Base-by-base conservation (phyloP, 257 asterid genomes). In the Leptodermis oblonga region DNA sequence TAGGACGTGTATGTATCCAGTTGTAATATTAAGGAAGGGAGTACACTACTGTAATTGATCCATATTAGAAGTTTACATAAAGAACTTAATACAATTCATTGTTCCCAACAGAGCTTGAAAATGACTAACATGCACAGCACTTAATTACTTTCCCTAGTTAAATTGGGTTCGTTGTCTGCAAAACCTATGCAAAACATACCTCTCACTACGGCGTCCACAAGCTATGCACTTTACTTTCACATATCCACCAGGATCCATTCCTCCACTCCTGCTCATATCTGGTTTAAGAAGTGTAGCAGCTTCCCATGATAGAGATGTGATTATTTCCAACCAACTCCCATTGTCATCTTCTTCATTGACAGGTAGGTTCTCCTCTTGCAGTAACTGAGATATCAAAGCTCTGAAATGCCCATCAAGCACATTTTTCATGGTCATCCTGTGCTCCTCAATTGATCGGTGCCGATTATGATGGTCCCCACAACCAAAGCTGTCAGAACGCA, bases 241-340 rank as follows among this genome's bases (percentile, higher is more conserved):
- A 81, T 89, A 89, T 68, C 90, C 88, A 67, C 92, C 94, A 73
- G 96, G 96, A 79, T 89, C 96, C 96, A 89, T 89, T 68, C 89
- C 90, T 62, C 96, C 94, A 39, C 83, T 81, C 75, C 62, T 79
- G 82, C 96, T 89, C 67, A 85, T 87, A 80, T 89, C 94, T 70
- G 96, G 96, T 73, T 85, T 89, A 52, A 89, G 71, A 68, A 87
- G 83, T 55, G 80, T 77, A n/a, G 96, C 96, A 74, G 88, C 96
- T 79, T 89, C 94, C 94, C 90, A 87, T 52, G 92, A 81, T 74
- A 89, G 77, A 73, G 83, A 52, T 23, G 87, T 82, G 59, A 89
- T 80, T 71, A 83, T 89, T 26, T 87, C 85, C 73, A 89, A 78
- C 96, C 96, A 89, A 72, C 84, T 82, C 75, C 83, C 89, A 23